These are phyloP conservation scores for Arthrobotrys iridis DNA, from an alignment of 2,329 filamentous ascomycete species.

Conservation along the genomic window DNA sequence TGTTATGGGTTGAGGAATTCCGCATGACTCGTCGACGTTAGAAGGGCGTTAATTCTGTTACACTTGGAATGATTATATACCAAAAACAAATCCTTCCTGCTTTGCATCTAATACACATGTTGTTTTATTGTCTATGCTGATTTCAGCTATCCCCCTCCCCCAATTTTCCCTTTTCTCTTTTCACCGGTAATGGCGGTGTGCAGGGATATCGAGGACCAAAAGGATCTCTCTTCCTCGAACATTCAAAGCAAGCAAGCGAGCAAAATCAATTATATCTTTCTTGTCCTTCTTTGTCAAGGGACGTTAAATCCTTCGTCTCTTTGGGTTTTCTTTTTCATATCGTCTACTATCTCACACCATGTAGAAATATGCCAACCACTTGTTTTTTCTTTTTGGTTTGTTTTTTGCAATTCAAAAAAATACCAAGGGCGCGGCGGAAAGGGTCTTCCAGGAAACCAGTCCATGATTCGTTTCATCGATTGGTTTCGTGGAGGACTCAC, in stretches of 20 bases:
- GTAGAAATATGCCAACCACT: slow-evolving; percentile 14
- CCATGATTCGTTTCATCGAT: slow-evolving; percentile 43
- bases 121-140: no score
- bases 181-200: slow-evolving; percentile 1
- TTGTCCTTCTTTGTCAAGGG: background rate
- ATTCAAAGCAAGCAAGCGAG: slow-evolving; percentile 19
- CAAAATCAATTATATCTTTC: background rate
- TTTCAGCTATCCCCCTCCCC: no score
- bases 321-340: background rate
- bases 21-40: slow-evolving; percentile 54
- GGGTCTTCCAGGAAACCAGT: slow-evolving; percentile 36
- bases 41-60: slow-evolving; percentile 54
- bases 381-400: background rate
- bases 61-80: slow-evolving; percentile 51
- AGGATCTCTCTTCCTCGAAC: background rate
- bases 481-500: slow-evolving; percentile 31
- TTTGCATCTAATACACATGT: slow-evolving; percentile 37
- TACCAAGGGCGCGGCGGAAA: slow-evolving; percentile 10
- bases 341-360: background rate
- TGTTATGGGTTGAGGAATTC: slow-evolving; percentile 53
- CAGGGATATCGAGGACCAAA: background rate
- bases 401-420: slow-evolving; percentile 5
- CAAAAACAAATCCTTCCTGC: slow-evolving; percentile 47
- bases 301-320: background rate
- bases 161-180: slow-evolving; percentile 9